phyloP scores from a whole-genome alignment of 2,329 filamentous ascomycete species.

The Arthrinium puccinioides region DNA sequence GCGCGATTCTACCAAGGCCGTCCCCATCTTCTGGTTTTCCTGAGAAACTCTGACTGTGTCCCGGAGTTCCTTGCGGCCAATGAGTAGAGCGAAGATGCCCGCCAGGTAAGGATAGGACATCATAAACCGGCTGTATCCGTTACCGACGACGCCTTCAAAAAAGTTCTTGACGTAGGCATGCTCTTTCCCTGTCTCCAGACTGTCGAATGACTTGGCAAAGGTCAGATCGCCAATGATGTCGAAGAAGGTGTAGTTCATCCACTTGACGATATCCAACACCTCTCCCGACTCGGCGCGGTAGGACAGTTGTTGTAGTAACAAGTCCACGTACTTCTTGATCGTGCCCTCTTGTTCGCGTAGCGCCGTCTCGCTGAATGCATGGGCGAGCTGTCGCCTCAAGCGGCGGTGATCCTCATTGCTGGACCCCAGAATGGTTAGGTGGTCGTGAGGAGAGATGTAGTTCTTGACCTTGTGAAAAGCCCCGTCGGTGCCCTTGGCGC shows the following conservation, averaged over 20 bases:
- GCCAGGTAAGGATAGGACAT: background rate
- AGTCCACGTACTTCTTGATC: conserved; percentile 12
- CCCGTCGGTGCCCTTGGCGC: background rate
- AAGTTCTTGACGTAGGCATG: conserved; percentile 5
- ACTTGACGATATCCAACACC: conserved; percentile 10
- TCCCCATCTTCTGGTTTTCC: background rate
- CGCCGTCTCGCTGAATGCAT: conserved; percentile 12
- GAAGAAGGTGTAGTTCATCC: conserved; percentile 12
- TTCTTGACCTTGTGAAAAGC: background rate
- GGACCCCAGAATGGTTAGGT: background rate
- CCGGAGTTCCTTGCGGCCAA: background rate
- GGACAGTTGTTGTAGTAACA: conserved; percentile 27
- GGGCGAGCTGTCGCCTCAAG: conserved; percentile 8
- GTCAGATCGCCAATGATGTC: conserved; percentile 13
- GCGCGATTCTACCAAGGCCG: background rate
- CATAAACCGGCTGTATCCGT: background rate
- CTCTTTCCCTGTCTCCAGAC: conserved; percentile 9
- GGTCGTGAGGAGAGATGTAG: background rate
- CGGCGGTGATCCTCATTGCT: conserved; percentile 10
- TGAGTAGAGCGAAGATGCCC: background rate
- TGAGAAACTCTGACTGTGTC: background rate
- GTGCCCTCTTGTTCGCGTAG: conserved; percentile 13
- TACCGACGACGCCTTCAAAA: background rate
- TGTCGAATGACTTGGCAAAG: conserved; percentile 9
- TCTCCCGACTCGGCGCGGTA: conserved; percentile 12